Percentiles rank a stretch among this genome's conserved stretches.
Evolutionary conservation across 2,329 filamentous ascomycete species (phyloP).

Genomic region (Hortaea werneckii): DNA sequence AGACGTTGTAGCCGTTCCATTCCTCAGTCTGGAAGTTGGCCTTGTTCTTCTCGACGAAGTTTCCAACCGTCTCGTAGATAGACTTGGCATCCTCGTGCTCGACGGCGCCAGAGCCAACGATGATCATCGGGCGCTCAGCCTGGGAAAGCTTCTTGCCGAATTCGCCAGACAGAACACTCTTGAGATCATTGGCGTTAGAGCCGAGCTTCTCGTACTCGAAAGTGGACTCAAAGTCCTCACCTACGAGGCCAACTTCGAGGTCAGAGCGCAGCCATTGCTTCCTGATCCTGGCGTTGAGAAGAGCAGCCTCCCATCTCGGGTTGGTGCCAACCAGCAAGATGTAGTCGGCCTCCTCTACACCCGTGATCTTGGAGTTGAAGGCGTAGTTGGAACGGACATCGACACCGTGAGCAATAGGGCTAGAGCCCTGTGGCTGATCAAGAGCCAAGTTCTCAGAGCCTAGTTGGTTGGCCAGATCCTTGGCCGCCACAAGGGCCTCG

Average conservation of each 20-base stretch:
- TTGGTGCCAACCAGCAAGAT: constrained; percentile 93
- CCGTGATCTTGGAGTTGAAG: constrained; percentile 92
- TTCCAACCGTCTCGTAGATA: constrained; percentile 81
- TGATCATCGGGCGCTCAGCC: constrained; percentile 91
- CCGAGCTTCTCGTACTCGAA: constrained; percentile 94
- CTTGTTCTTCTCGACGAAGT: constrained; percentile 88
- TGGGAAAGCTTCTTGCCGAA: constrained; percentile 88
- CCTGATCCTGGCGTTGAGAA: constrained; percentile 89
- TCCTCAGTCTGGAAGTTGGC: constrained; percentile 77
- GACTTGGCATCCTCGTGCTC: constrained; percentile 87
- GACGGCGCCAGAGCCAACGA: constrained; percentile 82
- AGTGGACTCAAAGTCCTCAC: constrained; percentile 83
- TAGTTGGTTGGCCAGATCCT: constrained; percentile 93
- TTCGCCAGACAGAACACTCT: constrained; percentile 70
- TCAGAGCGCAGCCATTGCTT: constrained; percentile 97
- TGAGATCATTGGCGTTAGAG: constrained; percentile 65
- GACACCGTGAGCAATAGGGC: constrained; percentile 81
- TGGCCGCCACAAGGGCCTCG: constrained; percentile 89
- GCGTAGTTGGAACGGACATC: constrained; percentile 91
- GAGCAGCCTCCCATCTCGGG: constrained; percentile 86
- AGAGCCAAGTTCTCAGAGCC: constrained; percentile 92
- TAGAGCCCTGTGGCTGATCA: constrained; percentile 74
- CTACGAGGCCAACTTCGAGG: constrained; percentile 82
- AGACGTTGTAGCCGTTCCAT: constrained; percentile 96
- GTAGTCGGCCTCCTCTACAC: constrained; percentile 85